These are phyloP conservation scores for Candida cerambycidarum DNA, from an alignment of 805 yeast genomes.

Conservation along the genomic window DNA sequence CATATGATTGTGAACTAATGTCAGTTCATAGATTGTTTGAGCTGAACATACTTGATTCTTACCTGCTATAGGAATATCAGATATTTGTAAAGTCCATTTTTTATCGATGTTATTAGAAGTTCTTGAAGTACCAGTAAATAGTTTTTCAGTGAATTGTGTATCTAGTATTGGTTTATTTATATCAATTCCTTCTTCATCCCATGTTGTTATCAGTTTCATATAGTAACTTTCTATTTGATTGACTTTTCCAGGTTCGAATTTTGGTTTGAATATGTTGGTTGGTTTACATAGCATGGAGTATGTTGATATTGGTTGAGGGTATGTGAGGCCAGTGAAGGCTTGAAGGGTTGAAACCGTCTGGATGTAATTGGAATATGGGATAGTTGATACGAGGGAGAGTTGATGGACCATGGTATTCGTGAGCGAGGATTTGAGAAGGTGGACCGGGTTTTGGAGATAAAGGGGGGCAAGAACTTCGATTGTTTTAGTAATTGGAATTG, in stretches of 20 bases:
- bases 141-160: slow-evolving; percentile 26
- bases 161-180: slow-evolving; percentile 26
- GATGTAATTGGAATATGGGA: slow-evolving; percentile 41
- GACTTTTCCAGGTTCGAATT: slow-evolving; percentile 54
- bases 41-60: slow-evolving; percentile 58
- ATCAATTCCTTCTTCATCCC: slow-evolving; percentile 33
- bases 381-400: slow-evolving; percentile 45
- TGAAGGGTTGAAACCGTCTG: slow-evolving; percentile 49
- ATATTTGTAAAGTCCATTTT: slow-evolving; percentile 62
- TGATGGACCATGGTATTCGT: slow-evolving; percentile 52
- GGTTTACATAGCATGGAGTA: slow-evolving; percentile 54
- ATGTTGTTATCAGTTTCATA: slow-evolving; percentile 49
- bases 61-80: slow-evolving; percentile 79
- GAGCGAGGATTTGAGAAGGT: neutral
- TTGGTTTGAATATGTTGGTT: slow-evolving; percentile 51
- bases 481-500: no score
- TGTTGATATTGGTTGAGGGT: slow-evolving; percentile 45
- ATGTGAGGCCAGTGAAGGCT: slow-evolving; percentile 50
- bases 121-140: slow-evolving; percentile 22
- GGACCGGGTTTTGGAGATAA: neutral
- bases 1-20: slow-evolving; percentile 51
- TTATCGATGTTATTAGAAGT: slow-evolving; percentile 11
- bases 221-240: slow-evolving; percentile 57
- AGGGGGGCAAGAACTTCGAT: no score
- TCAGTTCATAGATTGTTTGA: slow-evolving; percentile 64